These are phyloP conservation scores for Tothia fuscella DNA, from an alignment of 2,329 filamentous ascomycete species.

Conservation along the genomic window DNA sequence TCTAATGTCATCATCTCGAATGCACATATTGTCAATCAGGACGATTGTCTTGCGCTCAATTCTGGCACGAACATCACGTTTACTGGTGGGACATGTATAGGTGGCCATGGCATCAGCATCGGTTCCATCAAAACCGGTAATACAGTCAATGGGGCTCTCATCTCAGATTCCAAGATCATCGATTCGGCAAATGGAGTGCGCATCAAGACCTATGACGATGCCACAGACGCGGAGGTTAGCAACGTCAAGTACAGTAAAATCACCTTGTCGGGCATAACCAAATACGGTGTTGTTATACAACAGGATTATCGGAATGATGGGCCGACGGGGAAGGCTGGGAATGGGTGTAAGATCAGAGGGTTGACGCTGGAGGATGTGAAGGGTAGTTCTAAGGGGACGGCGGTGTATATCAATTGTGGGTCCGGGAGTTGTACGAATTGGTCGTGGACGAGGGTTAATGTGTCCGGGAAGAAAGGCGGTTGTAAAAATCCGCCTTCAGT, in stretches of 20 bases:
- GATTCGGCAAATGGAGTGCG: conserved; percentile 46
- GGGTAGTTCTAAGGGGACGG: conserved; percentile 25
- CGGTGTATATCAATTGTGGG: conserved; percentile 44
- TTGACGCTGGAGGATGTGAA: conserved; percentile 30
- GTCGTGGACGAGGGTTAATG: conserved; percentile 37
- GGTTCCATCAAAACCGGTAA: conserved; percentile 47
- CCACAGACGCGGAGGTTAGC: conserved; percentile 31
- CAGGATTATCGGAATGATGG: conserved; percentile 40
- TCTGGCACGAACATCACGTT: conserved; percentile 35
- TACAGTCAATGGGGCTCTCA: conserved; percentile 40
- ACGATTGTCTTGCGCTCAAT: conserved; percentile 49
- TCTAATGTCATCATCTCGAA: conserved; percentile 38
- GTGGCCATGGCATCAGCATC: conserved; percentile 48
- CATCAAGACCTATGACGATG: conserved; percentile 44
- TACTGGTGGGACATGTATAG: conserved; percentile 32
- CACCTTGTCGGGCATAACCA: conserved; percentile 30
- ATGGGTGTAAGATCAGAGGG: conserved; percentile 33
- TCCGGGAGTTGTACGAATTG: conserved; percentile 36
- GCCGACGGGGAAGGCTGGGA: conserved; percentile 33
- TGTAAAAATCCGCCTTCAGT: no score
- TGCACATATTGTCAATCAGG: conserved; percentile 44
- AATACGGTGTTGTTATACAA: conserved; percentile 40
- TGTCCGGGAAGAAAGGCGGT: conserved; percentile 45
- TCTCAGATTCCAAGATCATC: conserved; percentile 35
- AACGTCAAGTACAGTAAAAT: conserved; percentile 37